Conservation (phyloP, 139 green algal species). For the Chlorella sp. region DNA sequence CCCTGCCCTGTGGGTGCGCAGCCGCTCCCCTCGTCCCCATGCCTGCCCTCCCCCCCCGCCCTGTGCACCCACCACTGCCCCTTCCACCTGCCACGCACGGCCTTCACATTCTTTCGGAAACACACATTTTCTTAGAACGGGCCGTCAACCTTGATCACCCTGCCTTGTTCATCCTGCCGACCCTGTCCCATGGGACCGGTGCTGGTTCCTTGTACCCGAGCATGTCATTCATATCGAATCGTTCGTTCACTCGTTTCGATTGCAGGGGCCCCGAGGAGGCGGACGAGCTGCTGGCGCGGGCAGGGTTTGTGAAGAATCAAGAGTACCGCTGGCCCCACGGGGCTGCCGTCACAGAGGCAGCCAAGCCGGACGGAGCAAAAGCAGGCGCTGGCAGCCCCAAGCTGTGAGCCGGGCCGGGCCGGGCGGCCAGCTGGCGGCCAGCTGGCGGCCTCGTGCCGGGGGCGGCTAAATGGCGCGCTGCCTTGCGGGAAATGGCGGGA, state of each 20-base stretch:
- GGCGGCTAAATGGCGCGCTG: no score
- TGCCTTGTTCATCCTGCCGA: constrained; percentile 23
- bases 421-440: no score
- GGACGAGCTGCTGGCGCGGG: constrained; percentile 62
- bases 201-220: constrained; percentile 39
- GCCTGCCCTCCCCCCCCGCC: no score
- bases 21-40: no score
- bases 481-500: no score
- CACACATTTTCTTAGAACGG: no score
- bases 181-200: no score
- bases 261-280: constrained; percentile 62
- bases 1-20: no score
- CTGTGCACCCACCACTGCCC: background rate
- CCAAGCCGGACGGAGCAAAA: background rate
- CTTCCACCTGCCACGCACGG: background rate
- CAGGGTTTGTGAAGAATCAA: constrained; percentile 64
- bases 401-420: no score
- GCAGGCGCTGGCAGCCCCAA: background rate
- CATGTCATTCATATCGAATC: no score
- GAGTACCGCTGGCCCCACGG: constrained; percentile 63
- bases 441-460: no score
- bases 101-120: background rate
- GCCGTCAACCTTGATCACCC: background rate
- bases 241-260: no score
- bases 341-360: background rate